phyloP scores from a whole-genome alignment of 2,329 filamentous ascomycete genomes.

The Ophiosphaerella herpotricha region DNA sequence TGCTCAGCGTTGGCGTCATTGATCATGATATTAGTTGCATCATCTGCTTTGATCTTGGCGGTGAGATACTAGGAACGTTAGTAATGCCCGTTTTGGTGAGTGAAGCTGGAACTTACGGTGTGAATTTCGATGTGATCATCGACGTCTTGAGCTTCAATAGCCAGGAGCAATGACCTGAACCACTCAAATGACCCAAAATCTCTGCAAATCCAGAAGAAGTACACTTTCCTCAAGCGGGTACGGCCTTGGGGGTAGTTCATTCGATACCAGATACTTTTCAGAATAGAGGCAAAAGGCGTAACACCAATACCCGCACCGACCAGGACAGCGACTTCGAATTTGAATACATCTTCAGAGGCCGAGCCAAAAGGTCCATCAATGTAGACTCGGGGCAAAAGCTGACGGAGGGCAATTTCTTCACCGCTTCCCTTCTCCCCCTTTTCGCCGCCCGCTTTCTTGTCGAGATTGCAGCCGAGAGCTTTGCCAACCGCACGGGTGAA shows the following conservation, averaged over 20 bases:
- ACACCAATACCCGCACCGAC: conserved; percentile 59
- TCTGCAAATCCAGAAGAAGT: conserved; percentile 91
- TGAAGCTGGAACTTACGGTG: conserved; percentile 54
- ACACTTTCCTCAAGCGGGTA: conserved; percentile 80
- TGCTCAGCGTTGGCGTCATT: conserved; percentile 84
- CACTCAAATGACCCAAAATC: conserved; percentile 89
- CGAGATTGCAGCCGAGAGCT: conserved; percentile 76
- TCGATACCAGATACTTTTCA: conserved; percentile 90
- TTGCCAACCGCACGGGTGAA: conserved; percentile 74
- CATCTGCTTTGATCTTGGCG: conserved; percentile 82
- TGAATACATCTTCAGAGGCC: conserved; percentile 87
- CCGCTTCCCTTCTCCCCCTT: conserved; percentile 59
- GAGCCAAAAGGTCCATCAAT: conserved; percentile 85
- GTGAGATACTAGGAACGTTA: conserved; percentile 67
- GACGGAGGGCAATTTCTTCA: conserved; percentile 69
- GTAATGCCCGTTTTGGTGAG: conserved; percentile 14
- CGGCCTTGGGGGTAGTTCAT: conserved; percentile 86
- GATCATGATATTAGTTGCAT: conserved; percentile 91
- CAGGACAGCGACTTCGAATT: conserved; percentile 58
- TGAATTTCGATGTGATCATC: conserved; percentile 87
- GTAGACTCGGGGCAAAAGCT: conserved; percentile 78
- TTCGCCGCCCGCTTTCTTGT: conserved; percentile 56
- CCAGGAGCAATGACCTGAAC: conserved; percentile 82
- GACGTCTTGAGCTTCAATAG: conserved; percentile 84
- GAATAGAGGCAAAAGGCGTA: conserved; percentile 57